Base-by-base conservation (phyloP, 179 eudicot genomes). In the Spinacia oleracea region DNA sequence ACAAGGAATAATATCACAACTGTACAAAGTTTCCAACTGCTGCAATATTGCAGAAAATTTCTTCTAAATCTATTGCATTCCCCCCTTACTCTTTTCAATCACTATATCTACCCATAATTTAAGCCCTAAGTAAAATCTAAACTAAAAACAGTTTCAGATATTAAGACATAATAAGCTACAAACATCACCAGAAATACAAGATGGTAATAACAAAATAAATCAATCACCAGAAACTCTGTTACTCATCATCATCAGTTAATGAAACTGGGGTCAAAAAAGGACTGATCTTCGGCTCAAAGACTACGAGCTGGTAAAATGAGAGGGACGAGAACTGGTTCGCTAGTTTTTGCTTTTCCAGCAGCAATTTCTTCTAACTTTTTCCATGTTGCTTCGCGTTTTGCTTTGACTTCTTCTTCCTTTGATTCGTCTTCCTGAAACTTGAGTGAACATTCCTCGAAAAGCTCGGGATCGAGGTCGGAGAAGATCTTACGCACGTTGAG, bases 381-480 rank as follows among this genome's bases (percentile, higher is more conserved):
- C 92, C 95, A 89, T 16, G 80, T 84, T 53, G 84, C 78, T 79
- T 89, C 93, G 1, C 92, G 91, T 83, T 78, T 89, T 8, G 80
- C 71, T 79, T 71, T 77, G 73, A 84, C 70, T 75, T 82, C 91
- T 14, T 83, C 86, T 84, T 85, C 89, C 86, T 88, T 85, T 6
- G 87, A 71, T 84, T 89, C 95, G 15, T 87, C 88, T 74, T 88
- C 88, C 78, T 87, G 86, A 51, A 91, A 89, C 87, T 87, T 89
- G 70, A 64, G 70, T 86, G 77, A 76, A 83, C 92, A 91, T 72
- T 88, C 90, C 66, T 91, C 83, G 56, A 83, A 91, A 40, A 91
- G 86, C 72, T 85, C 88, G 18, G 92, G 88, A 72, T 91, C 95
- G n/a, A 88, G 82, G 72, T 91, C 95, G 2, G 84, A 87, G 82